phyloP scores from a whole-genome alignment of 2,329 filamentous ascomycete genomes.

The Trichophyton equinum region DNA sequence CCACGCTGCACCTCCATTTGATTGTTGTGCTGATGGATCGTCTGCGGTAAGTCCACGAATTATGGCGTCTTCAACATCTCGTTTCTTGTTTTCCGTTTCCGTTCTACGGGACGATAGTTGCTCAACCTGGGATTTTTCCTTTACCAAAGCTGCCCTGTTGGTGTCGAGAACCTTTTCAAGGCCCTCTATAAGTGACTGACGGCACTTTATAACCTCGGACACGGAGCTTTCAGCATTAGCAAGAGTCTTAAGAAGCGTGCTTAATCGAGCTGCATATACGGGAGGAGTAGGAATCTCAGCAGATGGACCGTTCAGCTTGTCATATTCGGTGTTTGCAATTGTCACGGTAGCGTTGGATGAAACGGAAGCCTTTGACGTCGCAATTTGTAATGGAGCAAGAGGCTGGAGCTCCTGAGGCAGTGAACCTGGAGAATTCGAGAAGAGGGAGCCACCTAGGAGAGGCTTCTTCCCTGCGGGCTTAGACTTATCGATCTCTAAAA shows the following conservation, averaged over 20 bases:
- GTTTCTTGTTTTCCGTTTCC: conserved; percentile 69
- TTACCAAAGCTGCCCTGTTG: conserved; percentile 55
- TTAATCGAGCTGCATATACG: conserved; percentile 81
- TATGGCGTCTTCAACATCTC: conserved; percentile 80
- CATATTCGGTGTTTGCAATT: conserved; percentile 67
- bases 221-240: conserved; percentile 82
- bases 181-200: conserved; percentile 61
- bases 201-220: conserved; percentile 76
- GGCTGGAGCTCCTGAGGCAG: conserved; percentile 66
- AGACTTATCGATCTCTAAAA: conserved; percentile 43
- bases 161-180: conserved; percentile 70
- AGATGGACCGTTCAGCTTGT: conserved; percentile 64
- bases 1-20: conserved; percentile 19
- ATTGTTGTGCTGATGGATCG: conserved; percentile 37
- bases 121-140: conserved; percentile 55
- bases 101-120: conserved; percentile 54
- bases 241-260: conserved; percentile 76
- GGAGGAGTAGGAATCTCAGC: conserved; percentile 63
- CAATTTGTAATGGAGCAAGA: conserved; percentile 61
- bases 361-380: conserved; percentile 58
- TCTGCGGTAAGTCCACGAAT: conserved; percentile 66
- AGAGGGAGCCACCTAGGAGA: conserved; percentile 56
- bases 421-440: conserved; percentile 44
- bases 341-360: conserved; percentile 54
- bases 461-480: conserved; percentile 42